Evolutionary conservation across 306 rosid species (phyloP).

Genomic region (Astragalus membranaceus): DNA sequence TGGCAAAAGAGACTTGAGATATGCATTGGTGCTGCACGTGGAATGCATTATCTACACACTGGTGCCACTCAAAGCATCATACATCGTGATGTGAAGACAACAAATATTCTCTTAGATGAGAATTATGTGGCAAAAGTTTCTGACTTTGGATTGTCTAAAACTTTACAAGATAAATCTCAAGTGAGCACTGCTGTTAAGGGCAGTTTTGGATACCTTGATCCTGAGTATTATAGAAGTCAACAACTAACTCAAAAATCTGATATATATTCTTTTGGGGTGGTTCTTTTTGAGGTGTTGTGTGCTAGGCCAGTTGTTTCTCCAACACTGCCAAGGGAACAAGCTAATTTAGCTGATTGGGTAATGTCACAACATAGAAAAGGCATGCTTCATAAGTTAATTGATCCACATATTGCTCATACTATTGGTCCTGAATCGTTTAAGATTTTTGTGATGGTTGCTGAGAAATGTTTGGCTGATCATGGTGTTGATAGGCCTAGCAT

Average conservation of each 20-base stretch:
- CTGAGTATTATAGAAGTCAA: conserved; percentile 68
- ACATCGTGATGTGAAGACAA: conserved; percentile 85
- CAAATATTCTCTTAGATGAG: conserved; percentile 78
- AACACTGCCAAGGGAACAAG: conserved; percentile 48
- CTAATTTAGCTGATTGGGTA: conserved; percentile 70
- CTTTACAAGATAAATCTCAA: conserved; percentile 56
- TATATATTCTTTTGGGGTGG: conserved; percentile 85
- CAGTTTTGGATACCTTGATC: conserved; percentile 89
- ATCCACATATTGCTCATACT: conserved; percentile 29
- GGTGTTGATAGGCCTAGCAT: conserved; percentile 73
- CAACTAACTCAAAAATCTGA: conserved; percentile 78
- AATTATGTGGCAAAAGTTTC: conserved; percentile 68
- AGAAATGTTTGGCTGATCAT: conserved; percentile 55
- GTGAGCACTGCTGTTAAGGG: conserved; percentile 95
- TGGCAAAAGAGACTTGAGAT: conserved; percentile 83
- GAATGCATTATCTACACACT: conserved; percentile 84
- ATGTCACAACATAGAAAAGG: conserved; percentile 45
- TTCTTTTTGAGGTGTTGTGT: conserved; percentile 63
- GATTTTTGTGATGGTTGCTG: conserved; percentile 43
- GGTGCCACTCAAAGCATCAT: conserved; percentile 73
- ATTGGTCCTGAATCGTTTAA: conserved; percentile 40
- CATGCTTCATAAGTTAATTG: conserved; percentile 36
- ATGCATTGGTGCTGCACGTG: conserved; percentile 85
- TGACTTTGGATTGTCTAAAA: conserved; percentile 81
- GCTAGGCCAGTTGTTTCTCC: conserved; percentile 55